These are phyloP conservation scores for Epichloe uncinata DNA, from an alignment of 2,329 filamentous ascomycete genomes.

Conservation along the genomic window DNA sequence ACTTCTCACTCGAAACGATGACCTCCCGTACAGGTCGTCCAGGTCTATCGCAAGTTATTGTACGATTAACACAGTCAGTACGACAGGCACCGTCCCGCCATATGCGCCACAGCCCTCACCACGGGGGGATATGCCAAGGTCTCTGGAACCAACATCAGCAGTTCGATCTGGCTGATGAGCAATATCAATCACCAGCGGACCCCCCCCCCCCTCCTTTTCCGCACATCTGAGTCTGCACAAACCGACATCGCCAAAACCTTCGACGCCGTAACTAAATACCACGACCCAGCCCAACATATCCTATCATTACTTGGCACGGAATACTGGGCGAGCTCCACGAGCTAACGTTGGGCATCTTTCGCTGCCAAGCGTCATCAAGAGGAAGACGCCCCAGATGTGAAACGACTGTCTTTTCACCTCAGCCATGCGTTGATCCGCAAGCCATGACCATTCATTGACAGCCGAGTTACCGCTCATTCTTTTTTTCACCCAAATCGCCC, in stretches of 20 bases:
- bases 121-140: too few relatives aligned
- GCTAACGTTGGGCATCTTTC: background rate
- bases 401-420: slow-evolving; percentile 18
- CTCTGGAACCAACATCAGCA: too few relatives aligned
- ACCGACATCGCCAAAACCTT: background rate
- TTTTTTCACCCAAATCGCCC: background rate
- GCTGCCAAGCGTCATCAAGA: slow-evolving; percentile 1
- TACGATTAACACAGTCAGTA: too few relatives aligned
- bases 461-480: slow-evolving; percentile 12
- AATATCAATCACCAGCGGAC: background rate
- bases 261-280: background rate
- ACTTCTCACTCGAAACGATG: too few relatives aligned
- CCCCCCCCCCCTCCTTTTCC: background rate
- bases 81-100: too few relatives aligned
- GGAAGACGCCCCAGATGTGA: slow-evolving; percentile 25
- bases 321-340: background rate
- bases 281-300: background rate
- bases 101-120: too few relatives aligned
- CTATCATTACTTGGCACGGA: background rate
- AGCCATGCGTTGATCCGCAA: slow-evolving; percentile 29
- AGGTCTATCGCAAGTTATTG: too few relatives aligned
- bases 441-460: slow-evolving; percentile 25
- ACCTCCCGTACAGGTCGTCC: too few relatives aligned
- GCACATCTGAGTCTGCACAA: background rate
- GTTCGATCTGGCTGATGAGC: background rate